Evolutionary conservation across 192 early-diverging fungal species (phyloP).

Genomic region (Coemansia brasiliensis): DNA sequence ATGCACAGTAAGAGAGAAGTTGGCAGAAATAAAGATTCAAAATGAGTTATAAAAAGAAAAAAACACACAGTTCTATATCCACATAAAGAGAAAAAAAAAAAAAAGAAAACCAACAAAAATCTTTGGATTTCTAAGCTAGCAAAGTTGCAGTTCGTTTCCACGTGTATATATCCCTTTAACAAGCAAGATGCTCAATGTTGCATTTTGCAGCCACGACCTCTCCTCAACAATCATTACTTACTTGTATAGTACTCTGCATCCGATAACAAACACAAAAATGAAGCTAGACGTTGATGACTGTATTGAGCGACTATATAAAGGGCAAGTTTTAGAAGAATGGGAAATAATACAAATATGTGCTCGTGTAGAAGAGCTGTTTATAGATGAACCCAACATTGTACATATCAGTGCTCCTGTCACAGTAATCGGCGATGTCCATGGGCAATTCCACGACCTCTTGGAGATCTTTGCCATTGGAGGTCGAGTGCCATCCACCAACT

Average conservation of each 20-base stretch:
- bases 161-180: no score
- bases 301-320: constrained; percentile 70
- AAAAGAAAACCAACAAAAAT: no score
- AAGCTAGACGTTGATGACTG: constrained; percentile 79
- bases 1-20: constrained; percentile 11
- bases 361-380: constrained; percentile 74
- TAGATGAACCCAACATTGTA: constrained; percentile 83
- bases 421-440: constrained; percentile 90
- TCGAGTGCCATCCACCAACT: constrained; percentile 86
- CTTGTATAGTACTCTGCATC: no score
- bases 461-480: constrained; percentile 96
- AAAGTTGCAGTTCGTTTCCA: no score
- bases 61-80: no score
- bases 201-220: no score
- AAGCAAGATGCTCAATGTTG: no score
- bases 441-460: constrained; percentile 92
- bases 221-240: no score
- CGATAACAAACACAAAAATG: constrained; percentile 28
- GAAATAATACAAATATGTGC: constrained; percentile 81
- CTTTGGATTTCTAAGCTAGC: no score
- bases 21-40: no score
- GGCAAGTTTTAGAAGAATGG: constrained; percentile 72
- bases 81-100: not conserved
- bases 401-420: constrained; percentile 84
- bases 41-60: no score